Percentiles rank a stretch among this genome's conserved stretches.
phyloP scores from a whole-genome alignment of 2,329 filamentous ascomycete genomes.

The Penicillium vulpinum region DNA sequence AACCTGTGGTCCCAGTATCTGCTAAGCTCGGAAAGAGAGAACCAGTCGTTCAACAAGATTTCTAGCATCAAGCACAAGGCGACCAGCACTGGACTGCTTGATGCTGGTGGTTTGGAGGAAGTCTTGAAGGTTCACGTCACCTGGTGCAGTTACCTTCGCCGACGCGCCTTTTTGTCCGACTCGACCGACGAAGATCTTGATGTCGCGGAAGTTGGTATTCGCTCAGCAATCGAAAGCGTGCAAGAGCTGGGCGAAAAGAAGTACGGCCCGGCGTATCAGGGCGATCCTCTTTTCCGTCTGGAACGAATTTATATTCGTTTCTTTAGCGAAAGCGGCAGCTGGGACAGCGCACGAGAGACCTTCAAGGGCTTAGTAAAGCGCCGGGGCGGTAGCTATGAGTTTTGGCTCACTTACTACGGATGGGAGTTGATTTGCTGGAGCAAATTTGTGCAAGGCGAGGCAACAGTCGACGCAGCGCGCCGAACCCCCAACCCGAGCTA shows the following conservation, averaged over 20 bases:
- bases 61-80: slow-evolving; percentile 90
- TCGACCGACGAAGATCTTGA: slow-evolving; percentile 81
- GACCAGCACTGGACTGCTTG: slow-evolving; percentile 79
- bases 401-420: slow-evolving; percentile 88
- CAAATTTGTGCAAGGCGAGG: slow-evolving; percentile 55
- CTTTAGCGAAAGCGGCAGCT: slow-evolving; percentile 75
- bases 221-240: slow-evolving; percentile 82
- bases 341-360: slow-evolving; percentile 72
- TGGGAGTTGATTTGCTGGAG: slow-evolving; percentile 83
- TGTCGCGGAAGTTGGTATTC: slow-evolving; percentile 84
- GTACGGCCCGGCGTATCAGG: slow-evolving; percentile 73
- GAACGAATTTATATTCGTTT: slow-evolving; percentile 93
- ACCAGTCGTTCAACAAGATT: slow-evolving; percentile 74
- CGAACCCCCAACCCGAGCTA: slow-evolving; percentile 66
- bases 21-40: slow-evolving; percentile 76
- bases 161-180: slow-evolving; percentile 73
- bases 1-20: slow-evolving; percentile 88
- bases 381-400: slow-evolving; percentile 79
- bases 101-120: slow-evolving; percentile 81
- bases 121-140: slow-evolving; percentile 88
- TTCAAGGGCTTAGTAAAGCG: slow-evolving; percentile 72
- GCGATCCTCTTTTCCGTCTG: slow-evolving; percentile 85
- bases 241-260: slow-evolving; percentile 73
- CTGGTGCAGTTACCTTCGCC: slow-evolving; percentile 92
- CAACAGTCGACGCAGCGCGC: slow-evolving; percentile 53